Percentiles rank a stretch among this genome's conserved stretches.
These are phyloP conservation scores for Amanita pseudoporphyria DNA, from an alignment of 768 basidiomycete genomes.

Conservation along the genomic window DNA sequence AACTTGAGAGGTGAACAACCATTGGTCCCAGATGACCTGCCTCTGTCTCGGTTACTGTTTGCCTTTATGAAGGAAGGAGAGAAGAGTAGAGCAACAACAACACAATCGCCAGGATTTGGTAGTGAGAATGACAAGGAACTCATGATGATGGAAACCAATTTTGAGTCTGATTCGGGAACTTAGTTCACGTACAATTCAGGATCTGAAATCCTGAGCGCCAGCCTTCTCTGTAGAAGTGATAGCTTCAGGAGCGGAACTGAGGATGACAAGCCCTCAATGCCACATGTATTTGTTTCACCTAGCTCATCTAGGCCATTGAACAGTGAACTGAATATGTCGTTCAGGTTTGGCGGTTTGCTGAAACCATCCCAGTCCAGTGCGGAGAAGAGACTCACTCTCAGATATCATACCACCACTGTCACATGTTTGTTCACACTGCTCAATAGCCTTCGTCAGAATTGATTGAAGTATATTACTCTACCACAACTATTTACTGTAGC, in stretches of 20 bases:
- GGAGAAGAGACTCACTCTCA: constrained; percentile 37
- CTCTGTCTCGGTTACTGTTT: constrained; percentile 41
- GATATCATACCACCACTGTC: constrained; percentile 67
- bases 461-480: constrained; percentile 42
- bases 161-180: constrained; percentile 7
- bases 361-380: constrained; percentile 14
- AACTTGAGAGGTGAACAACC: constrained; percentile 14
- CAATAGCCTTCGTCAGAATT: constrained; percentile 27
- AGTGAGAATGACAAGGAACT: constrained; percentile 22
- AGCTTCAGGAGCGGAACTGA: constrained; percentile 23
- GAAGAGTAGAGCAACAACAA: constrained; percentile 1
- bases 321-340: constrained; percentile 59
- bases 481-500: constrained; percentile 46
- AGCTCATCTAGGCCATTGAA: constrained; percentile 37
- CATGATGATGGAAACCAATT: constrained; percentile 14
- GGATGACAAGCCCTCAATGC: constrained; percentile 10
- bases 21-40: constrained; percentile 27
- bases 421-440: constrained; percentile 39
- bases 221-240: constrained; percentile 28
- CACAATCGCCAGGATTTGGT: constrained; percentile 12
- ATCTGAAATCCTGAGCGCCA: constrained; percentile 23
- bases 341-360: constrained; percentile 62
- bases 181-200: constrained; percentile 12
- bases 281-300: constrained; percentile 21
- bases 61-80: constrained; percentile 7